phyloP scores from a whole-genome alignment of 2,329 filamentous ascomycete species.

The Emmonsiellopsis sp. region DNA sequence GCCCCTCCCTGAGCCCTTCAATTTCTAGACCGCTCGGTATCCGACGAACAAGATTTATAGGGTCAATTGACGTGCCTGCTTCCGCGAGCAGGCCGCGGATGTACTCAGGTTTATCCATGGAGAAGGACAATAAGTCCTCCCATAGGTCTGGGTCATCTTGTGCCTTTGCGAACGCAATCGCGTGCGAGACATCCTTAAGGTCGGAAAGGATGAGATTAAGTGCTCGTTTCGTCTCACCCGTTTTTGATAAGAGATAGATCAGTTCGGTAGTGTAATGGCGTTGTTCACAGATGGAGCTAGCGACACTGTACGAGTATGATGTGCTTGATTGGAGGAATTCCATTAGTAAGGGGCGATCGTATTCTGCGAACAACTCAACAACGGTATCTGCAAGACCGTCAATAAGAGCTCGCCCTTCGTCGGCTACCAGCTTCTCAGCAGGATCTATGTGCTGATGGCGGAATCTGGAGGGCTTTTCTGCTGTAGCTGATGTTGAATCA shows the following conservation, averaged over 20 bases:
- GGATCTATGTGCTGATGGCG: conserved; percentile 31
- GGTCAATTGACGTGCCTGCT: conserved; percentile 87
- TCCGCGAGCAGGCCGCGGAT: conserved; percentile 87
- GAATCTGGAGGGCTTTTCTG: conserved; percentile 23
- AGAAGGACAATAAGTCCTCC: conserved; percentile 90
- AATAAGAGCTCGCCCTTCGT: conserved; percentile 59
- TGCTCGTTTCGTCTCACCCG: conserved; percentile 84
- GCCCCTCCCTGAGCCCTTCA: conserved; percentile 75
- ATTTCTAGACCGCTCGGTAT: conserved; percentile 93
- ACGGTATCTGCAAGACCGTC: conserved; percentile 82
- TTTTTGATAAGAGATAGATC: conserved; percentile 93
- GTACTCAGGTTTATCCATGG: conserved; percentile 94
- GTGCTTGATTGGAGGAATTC: conserved; percentile 77
- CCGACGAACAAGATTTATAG: conserved; percentile 76
- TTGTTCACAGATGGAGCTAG: conserved; percentile 65
- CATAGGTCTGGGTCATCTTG: conserved; percentile 88
- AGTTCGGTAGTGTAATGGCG: conserved; percentile 79
- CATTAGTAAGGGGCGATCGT: conserved; percentile 72
- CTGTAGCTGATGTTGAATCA: conserved; percentile 43
- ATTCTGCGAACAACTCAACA: conserved; percentile 75
- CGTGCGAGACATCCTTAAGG: conserved; percentile 82
- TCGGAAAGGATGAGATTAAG: conserved; percentile 88
- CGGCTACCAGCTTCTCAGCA: conserved; percentile 39
- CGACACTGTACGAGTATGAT: conserved; percentile 73
- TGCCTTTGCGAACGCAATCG: conserved; percentile 88